Conservation (phyloP, 768 basidiomycete genomes). For the Tremella fuciformis region DNA sequence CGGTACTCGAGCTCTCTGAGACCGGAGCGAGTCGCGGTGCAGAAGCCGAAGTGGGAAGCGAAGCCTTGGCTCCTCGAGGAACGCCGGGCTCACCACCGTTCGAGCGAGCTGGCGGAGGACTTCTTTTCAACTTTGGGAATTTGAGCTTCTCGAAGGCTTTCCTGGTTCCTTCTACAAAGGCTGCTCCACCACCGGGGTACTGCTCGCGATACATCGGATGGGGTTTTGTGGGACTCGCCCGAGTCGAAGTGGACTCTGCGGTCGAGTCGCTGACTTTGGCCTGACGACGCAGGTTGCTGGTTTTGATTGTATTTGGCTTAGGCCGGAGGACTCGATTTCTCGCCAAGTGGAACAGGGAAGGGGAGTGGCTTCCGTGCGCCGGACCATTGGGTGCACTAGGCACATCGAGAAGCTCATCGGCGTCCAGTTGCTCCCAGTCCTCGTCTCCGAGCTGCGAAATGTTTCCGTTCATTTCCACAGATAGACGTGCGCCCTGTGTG, state of each 20-base stretch:
- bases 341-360: neutral
- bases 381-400: slow-evolving; percentile 20
- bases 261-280: slow-evolving; percentile 3
- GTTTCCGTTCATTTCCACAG: slow-evolving; percentile 36
- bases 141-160: slow-evolving; percentile 2
- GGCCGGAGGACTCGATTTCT: neutral
- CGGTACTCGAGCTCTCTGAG: slow-evolving; percentile 3
- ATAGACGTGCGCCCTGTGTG: slow-evolving; percentile 20
- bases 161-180: neutral
- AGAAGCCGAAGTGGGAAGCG: neutral
- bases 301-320: neutral
- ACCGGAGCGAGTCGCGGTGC: neutral
- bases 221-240: neutral
- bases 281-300: neutral
- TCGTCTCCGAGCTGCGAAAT: slow-evolving; percentile 40
- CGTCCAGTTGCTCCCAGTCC: slow-evolving; percentile 41
- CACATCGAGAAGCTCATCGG: slow-evolving; percentile 1
- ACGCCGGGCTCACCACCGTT: no score
- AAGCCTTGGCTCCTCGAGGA: neutral
- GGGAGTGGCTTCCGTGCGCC: neutral
- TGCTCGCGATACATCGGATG: neutral
- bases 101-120: neutral
- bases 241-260: neutral
- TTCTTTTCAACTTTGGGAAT: slow-evolving; percentile 4
- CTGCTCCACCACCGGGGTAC: neutral